Percentiles rank a stretch among this genome's conserved stretches.
These are phyloP conservation scores for Chaetomium strumarium DNA, from an alignment of 2,329 filamentous ascomycete species.

Conservation along the genomic window DNA sequence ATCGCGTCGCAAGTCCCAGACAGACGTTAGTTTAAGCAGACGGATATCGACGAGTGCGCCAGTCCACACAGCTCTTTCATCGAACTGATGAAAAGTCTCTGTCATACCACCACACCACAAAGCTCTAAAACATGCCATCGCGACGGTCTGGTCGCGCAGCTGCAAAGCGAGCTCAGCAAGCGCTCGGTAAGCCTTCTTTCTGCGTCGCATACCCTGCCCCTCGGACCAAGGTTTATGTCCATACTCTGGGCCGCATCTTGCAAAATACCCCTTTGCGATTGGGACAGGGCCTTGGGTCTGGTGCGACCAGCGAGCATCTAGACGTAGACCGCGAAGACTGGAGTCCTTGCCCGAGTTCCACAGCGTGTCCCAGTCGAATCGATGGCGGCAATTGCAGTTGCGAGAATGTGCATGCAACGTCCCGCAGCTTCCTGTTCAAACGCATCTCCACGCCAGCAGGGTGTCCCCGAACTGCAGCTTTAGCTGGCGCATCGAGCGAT, in stretches of 20 bases:
- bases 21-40: background rate
- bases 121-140: constrained; percentile 12
- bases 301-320: background rate
- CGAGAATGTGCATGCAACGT: no score
- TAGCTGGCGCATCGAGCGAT: no score
- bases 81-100: background rate
- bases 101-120: background rate
- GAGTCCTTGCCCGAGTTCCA: no score
- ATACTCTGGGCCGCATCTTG: background rate
- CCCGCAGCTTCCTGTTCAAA: no score
- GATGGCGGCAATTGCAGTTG: no score
- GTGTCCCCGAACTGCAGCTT: no score
- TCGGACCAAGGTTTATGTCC: background rate
- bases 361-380: no score
- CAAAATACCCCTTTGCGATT: background rate
- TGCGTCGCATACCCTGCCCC: background rate
- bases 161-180: constrained; percentile 39
- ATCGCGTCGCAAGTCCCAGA: constrained; percentile 12
- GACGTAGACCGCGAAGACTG: no score
- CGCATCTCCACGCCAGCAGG: no score
- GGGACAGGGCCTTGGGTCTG: background rate
- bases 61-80: background rate
- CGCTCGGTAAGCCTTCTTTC: constrained; percentile 33
- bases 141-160: constrained; percentile 39
- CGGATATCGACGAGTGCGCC: background rate